phyloP scores from a whole-genome alignment of 2,329 filamentous ascomycete genomes.

The Hypomyces perniciosus region DNA sequence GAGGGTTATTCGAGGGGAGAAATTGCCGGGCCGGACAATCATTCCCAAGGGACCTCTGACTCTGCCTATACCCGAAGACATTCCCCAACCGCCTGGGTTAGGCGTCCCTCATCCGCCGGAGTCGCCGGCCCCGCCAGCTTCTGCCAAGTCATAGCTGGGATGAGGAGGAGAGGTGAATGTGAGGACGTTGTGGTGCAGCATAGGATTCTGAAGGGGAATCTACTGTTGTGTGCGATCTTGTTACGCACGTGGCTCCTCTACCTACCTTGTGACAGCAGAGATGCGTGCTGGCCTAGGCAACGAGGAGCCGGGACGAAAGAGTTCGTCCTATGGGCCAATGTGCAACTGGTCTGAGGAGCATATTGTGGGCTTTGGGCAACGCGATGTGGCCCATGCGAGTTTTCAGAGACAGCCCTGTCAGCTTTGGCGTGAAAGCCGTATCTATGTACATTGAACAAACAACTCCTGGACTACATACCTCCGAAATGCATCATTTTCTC shows the following conservation, averaged over 20 bases:
- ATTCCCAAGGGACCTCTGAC: slow-evolving; percentile 49
- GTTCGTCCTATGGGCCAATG: no score
- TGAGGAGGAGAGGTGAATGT: neutral
- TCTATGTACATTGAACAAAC: neutral
- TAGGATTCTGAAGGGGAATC: no score
- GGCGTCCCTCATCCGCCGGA: slow-evolving; percentile 27
- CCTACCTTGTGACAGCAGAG: no score
- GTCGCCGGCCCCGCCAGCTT: slow-evolving; percentile 28
- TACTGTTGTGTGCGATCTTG: no score
- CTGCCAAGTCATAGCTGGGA: slow-evolving; percentile 16
- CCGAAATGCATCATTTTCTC: neutral
- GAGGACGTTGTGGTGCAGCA: neutral
- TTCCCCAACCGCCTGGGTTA: slow-evolving; percentile 30
- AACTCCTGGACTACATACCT: neutral
- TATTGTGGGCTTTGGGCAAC: neutral
- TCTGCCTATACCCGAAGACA: slow-evolving; percentile 31
- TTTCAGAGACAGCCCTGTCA: no score
- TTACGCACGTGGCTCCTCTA: no score
- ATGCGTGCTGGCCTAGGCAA: no score
- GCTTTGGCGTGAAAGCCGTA: neutral
- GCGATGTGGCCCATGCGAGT: no score
- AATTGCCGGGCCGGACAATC: slow-evolving; percentile 57
- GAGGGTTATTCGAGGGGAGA: slow-evolving; percentile 82
- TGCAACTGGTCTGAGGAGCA: neutral
- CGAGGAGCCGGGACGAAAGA: no score